Conservation (phyloP, 2,329 filamentous ascomycete genomes). For the Diaporthe amygdali region DNA sequence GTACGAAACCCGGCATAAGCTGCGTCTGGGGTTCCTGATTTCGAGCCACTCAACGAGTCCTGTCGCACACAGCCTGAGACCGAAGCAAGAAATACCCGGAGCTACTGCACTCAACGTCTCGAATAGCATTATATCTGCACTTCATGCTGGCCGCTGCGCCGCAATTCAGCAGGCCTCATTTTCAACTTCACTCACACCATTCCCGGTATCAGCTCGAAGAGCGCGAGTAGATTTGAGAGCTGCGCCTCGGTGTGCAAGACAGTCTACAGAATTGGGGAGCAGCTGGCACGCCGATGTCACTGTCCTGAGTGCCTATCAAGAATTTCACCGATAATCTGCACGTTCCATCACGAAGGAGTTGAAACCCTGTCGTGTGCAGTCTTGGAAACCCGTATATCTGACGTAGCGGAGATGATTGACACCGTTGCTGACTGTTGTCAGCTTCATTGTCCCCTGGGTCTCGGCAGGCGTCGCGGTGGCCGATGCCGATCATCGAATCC, state of each 20-base stretch:
- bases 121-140: background rate
- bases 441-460: background rate
- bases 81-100: background rate
- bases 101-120: background rate
- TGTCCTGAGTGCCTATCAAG: background rate
- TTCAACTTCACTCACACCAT: background rate
- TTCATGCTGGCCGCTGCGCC: background rate
- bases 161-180: background rate
- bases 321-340: background rate
- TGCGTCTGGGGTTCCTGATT: background rate
- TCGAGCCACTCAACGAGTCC: background rate
- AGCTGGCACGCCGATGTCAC: background rate
- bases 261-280: background rate
- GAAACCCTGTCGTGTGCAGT: background rate
- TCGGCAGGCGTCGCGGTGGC: background rate
- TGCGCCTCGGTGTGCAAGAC: background rate
- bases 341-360: background rate
- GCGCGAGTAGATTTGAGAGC: background rate
- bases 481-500: background rate
- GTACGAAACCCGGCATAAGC: background rate
- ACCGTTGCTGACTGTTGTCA: background rate
- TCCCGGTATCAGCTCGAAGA: background rate
- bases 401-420: background rate
- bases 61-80: background rate
- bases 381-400: background rate